Evolutionary conservation across 2,329 filamentous ascomycete genomes (phyloP).

Genomic region (Aureobasidium sp.): DNA sequence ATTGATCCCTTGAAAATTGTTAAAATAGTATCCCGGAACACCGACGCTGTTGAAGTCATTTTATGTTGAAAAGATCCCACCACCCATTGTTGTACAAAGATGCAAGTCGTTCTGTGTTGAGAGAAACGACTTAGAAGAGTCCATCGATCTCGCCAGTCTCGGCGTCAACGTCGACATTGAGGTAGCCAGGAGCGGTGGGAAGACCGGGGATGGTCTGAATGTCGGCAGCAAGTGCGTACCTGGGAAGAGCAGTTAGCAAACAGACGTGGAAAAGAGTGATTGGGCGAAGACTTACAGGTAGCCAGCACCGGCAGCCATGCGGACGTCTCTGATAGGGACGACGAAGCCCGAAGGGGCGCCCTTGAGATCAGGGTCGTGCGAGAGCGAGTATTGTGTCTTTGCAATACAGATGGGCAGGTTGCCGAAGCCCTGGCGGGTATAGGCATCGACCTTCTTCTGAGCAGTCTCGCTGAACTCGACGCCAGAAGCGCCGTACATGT

Average conservation of each 20-base stretch:
- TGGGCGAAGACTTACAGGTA: slow-evolving; percentile 59
- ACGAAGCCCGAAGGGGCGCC: slow-evolving; percentile 92
- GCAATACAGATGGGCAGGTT: slow-evolving; percentile 94
- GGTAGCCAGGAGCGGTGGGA: slow-evolving; percentile 88
- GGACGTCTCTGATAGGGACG: slow-evolving; percentile 86
- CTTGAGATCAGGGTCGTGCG: slow-evolving; percentile 88
- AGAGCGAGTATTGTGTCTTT: slow-evolving; percentile 97
- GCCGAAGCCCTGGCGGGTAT: slow-evolving; percentile 83
- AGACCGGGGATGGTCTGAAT: slow-evolving; percentile 97
- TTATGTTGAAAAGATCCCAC: slow-evolving; percentile 11
- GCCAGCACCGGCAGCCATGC: slow-evolving; percentile 88
- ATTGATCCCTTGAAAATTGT: slow-evolving; percentile 1
- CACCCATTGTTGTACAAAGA: background rate
- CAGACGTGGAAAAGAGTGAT: background rate
- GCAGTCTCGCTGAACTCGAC: slow-evolving; percentile 93
- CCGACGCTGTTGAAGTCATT: slow-evolving; percentile 16
- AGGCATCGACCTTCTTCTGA: slow-evolving; percentile 93
- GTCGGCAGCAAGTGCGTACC: slow-evolving; percentile 88
- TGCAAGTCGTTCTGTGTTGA: slow-evolving; percentile 11
- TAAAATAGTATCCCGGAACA: slow-evolving; percentile 14
- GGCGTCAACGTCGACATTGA: slow-evolving; percentile 72
- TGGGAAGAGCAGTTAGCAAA: slow-evolving; percentile 27
- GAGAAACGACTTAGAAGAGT: slow-evolving; percentile 61
- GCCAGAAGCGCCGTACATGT: slow-evolving; percentile 87
- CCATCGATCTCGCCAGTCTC: slow-evolving; percentile 54